Evolutionary conservation across 495 filamentous ascomycete genomes (phyloP).

Genomic region (Talaromyces nanjingensis): DNA sequence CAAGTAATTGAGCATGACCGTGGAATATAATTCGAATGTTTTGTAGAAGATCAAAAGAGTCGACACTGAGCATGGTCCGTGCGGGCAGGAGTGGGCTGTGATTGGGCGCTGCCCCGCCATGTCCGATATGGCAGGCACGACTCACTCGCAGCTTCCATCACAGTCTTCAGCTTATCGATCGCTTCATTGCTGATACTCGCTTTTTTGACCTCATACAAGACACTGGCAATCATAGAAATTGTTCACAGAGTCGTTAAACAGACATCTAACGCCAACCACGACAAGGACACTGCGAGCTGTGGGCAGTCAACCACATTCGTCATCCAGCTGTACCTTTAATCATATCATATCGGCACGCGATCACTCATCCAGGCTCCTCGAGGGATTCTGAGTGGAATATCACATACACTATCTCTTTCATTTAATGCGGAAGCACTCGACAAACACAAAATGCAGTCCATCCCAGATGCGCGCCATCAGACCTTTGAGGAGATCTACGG

Average conservation of each 20-base stretch:
- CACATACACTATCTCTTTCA: neutral
- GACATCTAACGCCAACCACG: neutral
- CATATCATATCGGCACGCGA: neutral
- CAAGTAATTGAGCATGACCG: neutral
- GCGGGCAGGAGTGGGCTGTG: neutral
- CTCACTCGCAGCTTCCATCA: neutral
- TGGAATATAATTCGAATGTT: neutral
- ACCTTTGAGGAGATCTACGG: slow-evolving; percentile 99
- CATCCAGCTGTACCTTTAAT: neutral
- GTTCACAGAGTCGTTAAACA: neutral
- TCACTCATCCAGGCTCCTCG: neutral
- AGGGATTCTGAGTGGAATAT: neutral
- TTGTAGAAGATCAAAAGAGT: neutral
- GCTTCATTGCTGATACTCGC: neutral
- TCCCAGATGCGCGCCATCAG: slow-evolving; percentile 81
- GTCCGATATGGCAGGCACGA: neutral
- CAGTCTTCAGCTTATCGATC: neutral
- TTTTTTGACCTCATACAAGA: neutral
- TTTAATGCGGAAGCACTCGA: neutral
- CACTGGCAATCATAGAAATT: neutral
- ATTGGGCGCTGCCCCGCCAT: slow-evolving; percentile 1
- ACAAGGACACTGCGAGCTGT: neutral
- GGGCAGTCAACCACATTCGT: neutral
- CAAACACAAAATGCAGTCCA: slow-evolving; percentile 60
- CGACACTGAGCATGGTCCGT: neutral